Evolutionary conservation across 2,329 filamentous ascomycete genomes (phyloP).

Genomic region (Cephalotrichum gorgonifer): DNA sequence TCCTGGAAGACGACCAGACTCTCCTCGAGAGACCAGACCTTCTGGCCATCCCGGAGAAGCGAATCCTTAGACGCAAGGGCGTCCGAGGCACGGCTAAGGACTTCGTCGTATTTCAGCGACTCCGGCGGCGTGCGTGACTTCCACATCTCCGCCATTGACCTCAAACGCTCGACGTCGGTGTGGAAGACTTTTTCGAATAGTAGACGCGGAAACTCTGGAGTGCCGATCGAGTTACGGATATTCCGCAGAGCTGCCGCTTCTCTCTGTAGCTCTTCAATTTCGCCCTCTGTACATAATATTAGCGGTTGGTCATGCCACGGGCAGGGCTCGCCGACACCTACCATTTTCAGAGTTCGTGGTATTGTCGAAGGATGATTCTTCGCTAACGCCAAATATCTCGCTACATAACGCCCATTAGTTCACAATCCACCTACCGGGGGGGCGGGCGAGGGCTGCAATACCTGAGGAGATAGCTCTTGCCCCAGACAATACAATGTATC

Average conservation of each 20-base stretch:
- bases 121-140: slow-evolving; percentile 67
- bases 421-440: neutral
- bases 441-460: slow-evolving; percentile 20
- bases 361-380: slow-evolving; percentile 74
- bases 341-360: slow-evolving; percentile 73
- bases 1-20: slow-evolving; percentile 81
- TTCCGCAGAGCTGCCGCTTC: slow-evolving; percentile 77
- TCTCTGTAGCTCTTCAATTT: slow-evolving; percentile 78
- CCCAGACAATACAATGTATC: slow-evolving; percentile 99
- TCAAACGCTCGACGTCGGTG: slow-evolving; percentile 70
- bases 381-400: slow-evolving; percentile 86
- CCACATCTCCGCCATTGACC: slow-evolving; percentile 95
- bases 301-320: neutral
- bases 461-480: slow-evolving; percentile 89
- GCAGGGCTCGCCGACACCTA: slow-evolving; percentile 18
- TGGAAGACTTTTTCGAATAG: slow-evolving; percentile 92
- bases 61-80: slow-evolving; percentile 42
- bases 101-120: slow-evolving; percentile 56
- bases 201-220: slow-evolving; percentile 61
- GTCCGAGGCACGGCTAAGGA: slow-evolving; percentile 41
- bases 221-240: slow-evolving; percentile 74
- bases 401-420: slow-evolving; percentile 9
- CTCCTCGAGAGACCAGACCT: slow-evolving; percentile 70
- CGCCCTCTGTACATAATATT: slow-evolving; percentile 35
- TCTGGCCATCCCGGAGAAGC: slow-evolving; percentile 57